Evolutionary conservation across 2,329 filamentous ascomycete genomes (phyloP).

Genomic region (Trichoderma simmonsii): DNA sequence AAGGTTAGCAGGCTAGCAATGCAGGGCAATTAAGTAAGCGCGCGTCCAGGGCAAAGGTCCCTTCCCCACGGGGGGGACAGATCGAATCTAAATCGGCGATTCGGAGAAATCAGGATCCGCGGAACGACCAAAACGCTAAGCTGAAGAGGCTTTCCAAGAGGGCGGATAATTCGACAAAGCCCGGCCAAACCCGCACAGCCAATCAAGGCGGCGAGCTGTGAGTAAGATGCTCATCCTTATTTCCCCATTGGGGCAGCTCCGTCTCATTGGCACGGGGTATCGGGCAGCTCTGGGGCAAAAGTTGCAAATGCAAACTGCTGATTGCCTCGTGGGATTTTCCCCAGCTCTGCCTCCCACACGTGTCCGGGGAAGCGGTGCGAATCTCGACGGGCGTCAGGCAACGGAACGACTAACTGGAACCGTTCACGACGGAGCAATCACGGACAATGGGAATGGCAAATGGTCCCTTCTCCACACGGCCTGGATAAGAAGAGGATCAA

Average conservation of each 20-base stretch:
- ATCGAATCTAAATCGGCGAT: conserved; percentile 13
- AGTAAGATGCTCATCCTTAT: neutral
- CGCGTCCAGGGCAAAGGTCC: neutral
- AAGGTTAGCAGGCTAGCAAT: neutral
- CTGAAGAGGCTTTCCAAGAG: neutral
- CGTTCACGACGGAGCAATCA: neutral
- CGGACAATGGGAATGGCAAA: neutral
- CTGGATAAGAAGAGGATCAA: neutral
- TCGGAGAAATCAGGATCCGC: conserved; percentile 16
- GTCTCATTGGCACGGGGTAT: neutral
- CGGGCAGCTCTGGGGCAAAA: neutral
- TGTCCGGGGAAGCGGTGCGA: neutral
- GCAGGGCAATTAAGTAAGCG: neutral
- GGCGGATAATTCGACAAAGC: conserved; percentile 13
- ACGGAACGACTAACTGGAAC: neutral
- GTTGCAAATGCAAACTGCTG: neutral
- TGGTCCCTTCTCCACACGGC: neutral
- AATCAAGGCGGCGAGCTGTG: neutral
- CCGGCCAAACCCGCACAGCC: conserved; percentile 1
- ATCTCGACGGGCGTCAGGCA: neutral
- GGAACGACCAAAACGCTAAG: neutral
- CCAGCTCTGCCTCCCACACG: conserved; percentile 1
- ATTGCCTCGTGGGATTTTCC: neutral
- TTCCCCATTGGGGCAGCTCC: conserved; percentile 11
- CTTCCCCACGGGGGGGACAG: conserved; percentile 10